A percentile compares a stretch with the other conserved stretches of the same genome.
These are phyloP conservation scores for Podaxis pistillaris DNA, from an alignment of 768 basidiomycete genomes.

Conservation along the genomic window DNA sequence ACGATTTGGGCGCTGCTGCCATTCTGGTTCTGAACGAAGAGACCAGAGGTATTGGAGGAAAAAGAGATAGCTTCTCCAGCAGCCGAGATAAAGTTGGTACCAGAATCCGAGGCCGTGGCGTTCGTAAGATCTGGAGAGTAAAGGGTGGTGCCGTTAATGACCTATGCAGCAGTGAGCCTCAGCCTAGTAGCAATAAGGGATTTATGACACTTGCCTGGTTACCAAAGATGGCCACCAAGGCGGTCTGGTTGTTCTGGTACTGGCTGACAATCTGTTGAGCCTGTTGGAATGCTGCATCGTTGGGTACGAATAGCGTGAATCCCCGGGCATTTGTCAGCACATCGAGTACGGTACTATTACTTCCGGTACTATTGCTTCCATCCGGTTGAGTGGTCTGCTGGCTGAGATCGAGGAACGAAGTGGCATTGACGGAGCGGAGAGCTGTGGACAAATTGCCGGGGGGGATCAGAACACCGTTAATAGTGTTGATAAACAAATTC, in stretches of 20 bases:
- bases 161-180: slow-evolving; percentile 26
- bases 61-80: slow-evolving; percentile 55
- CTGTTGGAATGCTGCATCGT: slow-evolving; percentile 44
- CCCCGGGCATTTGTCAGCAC: slow-evolving; percentile 42
- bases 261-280: slow-evolving; percentile 28
- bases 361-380: slow-evolving; percentile 24
- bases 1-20: slow-evolving; percentile 41
- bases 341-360: slow-evolving; percentile 33
- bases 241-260: slow-evolving; percentile 43
- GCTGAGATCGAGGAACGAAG: slow-evolving; percentile 33
- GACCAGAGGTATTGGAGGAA: slow-evolving; percentile 52
- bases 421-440: slow-evolving; percentile 41
- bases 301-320: slow-evolving; percentile 69
- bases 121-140: slow-evolving; percentile 53
- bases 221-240: slow-evolving; percentile 41
- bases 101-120: slow-evolving; percentile 12
- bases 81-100: slow-evolving; percentile 45
- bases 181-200: neutral
- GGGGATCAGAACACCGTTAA: slow-evolving; percentile 49
- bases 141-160: slow-evolving; percentile 65
- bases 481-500: slow-evolving; percentile 41
- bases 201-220: slow-evolving; percentile 54
- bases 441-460: slow-evolving; percentile 48
- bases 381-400: slow-evolving; percentile 20
- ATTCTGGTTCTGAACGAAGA: slow-evolving; percentile 45